phyloP scores from a whole-genome alignment of 1,284 basidiomycete genomes.

The Sporisorium sorghi region DNA sequence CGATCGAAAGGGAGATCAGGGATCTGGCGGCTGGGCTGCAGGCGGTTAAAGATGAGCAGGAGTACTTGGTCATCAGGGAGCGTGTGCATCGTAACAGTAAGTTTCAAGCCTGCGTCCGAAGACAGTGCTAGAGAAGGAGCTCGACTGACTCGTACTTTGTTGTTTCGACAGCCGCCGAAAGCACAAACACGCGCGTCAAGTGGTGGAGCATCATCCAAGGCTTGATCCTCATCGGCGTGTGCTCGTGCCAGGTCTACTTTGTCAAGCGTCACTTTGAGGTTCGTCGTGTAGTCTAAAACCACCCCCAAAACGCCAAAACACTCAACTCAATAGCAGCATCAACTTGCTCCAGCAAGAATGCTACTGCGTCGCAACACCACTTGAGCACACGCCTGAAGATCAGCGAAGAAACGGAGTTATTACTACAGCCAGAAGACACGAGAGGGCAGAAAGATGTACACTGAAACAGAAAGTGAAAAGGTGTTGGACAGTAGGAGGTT shows the following conservation, averaged over 20 bases:
- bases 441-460: background rate
- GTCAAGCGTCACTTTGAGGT: constrained; percentile 76
- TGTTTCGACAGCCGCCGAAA: constrained; percentile 70
- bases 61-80: constrained; percentile 96
- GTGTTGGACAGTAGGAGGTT: too few species aligned
- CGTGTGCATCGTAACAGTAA: constrained; percentile 86
- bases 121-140: background rate
- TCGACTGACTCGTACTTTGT: background rate
- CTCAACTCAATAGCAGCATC: too few species aligned
- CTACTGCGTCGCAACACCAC: too few species aligned
- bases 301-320: background rate
- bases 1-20: constrained; percentile 95
- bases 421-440: constrained; percentile 33
- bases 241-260: constrained; percentile 98
- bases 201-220: constrained; percentile 98
- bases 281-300: constrained; percentile 49
- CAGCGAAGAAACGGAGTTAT: constrained; percentile 18
- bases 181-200: constrained; percentile 88
- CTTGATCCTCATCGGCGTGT: constrained; percentile 85
- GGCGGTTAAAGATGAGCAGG: constrained; percentile 97
- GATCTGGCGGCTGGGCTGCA: constrained; percentile 84
- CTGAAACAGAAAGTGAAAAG: background rate
- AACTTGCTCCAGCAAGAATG: too few species aligned
- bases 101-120: constrained; percentile 31
- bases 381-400: background rate